Evolutionary conservation across 1,284 basidiomycete species (phyloP), one percentile per base, ranked within the genome.

Genomic region (Microbotryum intermedium): DNA sequence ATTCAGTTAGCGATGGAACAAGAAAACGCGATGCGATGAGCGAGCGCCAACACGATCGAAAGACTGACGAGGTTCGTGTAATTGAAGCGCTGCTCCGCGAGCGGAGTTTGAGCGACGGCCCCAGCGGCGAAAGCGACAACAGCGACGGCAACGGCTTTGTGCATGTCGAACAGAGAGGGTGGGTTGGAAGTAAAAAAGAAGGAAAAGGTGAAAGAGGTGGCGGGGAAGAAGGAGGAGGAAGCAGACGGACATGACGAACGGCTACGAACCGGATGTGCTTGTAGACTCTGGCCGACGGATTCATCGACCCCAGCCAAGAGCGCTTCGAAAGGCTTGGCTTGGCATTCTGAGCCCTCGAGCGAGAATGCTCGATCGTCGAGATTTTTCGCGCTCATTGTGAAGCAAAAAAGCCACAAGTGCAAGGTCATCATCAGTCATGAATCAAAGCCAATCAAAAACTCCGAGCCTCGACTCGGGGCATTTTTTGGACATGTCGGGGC

Each of bases 51-150:
- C n/a, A 9, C 25, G 10, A 30, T 26, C 25, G 0, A 20, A 11
- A 5, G 21, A 57, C 62, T 47, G 4, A 61, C 62, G 8, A 67
- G 43, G 50, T 65, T 59, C 42, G 55, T 11, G 53, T 64, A 69
- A 18, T 63, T 48, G 56, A 69, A 70, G 18, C 60, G 53, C 57
- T 69, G 65, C 5, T 61, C 61, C 2, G 64, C 67, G 42, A 70
- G 57, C 16, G 67, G 67, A 8, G 59, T 59, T 46, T 62, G 59
- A 0, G 60, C 55, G 55, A 65, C 34, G 28, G 61, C 63, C 43
- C 45, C 25, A 16, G 52, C 52, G 23, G 59, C 63, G 47, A 63
- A 53, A 8, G 65, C 49, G 6, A 54, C 52, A n/a, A 60, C 55
- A 30, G 53, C 45, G 52, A 34, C 23, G 48, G 51, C 34, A 39